Conservation (phyloP, 805 yeast genomes). For the Yamadazyma nakazawae region DNA sequence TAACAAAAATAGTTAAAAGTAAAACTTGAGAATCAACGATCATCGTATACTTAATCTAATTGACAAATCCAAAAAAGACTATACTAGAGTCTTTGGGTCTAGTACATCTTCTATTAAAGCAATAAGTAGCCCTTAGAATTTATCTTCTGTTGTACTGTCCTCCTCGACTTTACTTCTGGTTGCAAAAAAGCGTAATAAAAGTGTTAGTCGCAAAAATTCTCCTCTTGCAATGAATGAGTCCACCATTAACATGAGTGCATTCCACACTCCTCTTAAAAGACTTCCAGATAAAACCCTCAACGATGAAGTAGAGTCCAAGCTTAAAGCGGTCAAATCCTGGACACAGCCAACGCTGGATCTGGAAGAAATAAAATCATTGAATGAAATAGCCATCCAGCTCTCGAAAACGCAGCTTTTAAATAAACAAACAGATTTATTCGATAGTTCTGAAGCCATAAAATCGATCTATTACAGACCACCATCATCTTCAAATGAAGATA, state of each 20-base stretch:
- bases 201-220: not conserved
- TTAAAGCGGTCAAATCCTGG: not conserved
- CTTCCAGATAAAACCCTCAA: conserved; percentile 11
- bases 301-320: conserved; percentile 1
- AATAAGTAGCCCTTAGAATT: no score
- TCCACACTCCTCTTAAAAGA: conserved; percentile 14
- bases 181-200: not conserved
- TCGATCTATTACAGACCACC: conserved; percentile 35
- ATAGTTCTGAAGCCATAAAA: conserved; percentile 10
- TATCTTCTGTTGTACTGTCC: not conserved
- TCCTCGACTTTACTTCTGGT: not conserved
- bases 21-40: no score
- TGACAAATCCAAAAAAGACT: no score
- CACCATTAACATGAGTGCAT: conserved; percentile 2
- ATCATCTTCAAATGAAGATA: conserved; percentile 21
- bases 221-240: conserved; percentile 5
- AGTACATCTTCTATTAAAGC: no score
- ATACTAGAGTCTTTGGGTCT: no score
- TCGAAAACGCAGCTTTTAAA: conserved; percentile 8
- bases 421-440: conserved; percentile 8
- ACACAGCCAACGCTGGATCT: not conserved
- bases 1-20: no score
- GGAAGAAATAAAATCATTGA: conserved; percentile 9
- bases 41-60: no score
- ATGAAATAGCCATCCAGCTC: conserved; percentile 9